Percentiles rank a stretch among this genome's conserved stretches.
These are phyloP conservation scores for Tolypocladium inflatum DNA, from an alignment of 2,329 filamentous ascomycete species.

Conservation along the genomic window DNA sequence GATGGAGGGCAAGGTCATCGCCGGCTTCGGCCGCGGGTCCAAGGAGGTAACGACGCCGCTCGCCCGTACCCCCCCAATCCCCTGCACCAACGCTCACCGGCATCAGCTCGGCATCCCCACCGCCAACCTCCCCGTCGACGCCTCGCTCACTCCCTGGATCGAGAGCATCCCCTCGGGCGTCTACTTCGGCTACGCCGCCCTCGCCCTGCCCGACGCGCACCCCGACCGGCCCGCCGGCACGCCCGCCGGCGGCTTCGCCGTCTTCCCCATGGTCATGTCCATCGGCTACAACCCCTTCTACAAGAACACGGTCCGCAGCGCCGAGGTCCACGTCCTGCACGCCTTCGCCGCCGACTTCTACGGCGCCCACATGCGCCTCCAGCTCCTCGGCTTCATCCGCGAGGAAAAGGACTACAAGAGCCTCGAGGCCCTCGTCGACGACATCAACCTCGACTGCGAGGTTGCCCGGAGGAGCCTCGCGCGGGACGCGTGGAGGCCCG, in stretches of 20 bases:
- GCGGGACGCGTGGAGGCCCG: conserved; percentile 50
- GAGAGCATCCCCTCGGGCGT: conserved; percentile 63
- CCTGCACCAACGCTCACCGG: neutral
- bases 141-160: conserved; percentile 50
- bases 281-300: conserved; percentile 98
- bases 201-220: conserved; percentile 46
- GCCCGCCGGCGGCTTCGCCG: conserved; percentile 13
- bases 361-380: conserved; percentile 64
- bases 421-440: conserved; percentile 72
- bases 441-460: conserved; percentile 83
- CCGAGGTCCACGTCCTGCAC: conserved; percentile 85
- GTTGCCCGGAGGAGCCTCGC: conserved; percentile 67
- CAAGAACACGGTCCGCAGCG: conserved; percentile 77
- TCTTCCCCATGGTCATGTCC: conserved; percentile 85
- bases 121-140: conserved; percentile 77
- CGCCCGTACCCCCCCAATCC: neutral
- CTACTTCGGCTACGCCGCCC: conserved; percentile 85
- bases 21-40: conserved; percentile 87
- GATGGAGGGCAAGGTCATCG: conserved; percentile 80
- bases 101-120: conserved; percentile 85
- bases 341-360: conserved; percentile 77
- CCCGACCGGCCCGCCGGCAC: conserved; percentile 23
- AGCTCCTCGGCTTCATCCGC: conserved; percentile 80
- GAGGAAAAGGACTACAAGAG: conserved; percentile 83
- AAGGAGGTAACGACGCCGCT: conserved; percentile 60